Evolutionary conservation across 202 grass and related monocot genomes (phyloP), one percentile per base, ranked within the genome.

Genomic region (Miscanthus sacchariflorus): DNA sequence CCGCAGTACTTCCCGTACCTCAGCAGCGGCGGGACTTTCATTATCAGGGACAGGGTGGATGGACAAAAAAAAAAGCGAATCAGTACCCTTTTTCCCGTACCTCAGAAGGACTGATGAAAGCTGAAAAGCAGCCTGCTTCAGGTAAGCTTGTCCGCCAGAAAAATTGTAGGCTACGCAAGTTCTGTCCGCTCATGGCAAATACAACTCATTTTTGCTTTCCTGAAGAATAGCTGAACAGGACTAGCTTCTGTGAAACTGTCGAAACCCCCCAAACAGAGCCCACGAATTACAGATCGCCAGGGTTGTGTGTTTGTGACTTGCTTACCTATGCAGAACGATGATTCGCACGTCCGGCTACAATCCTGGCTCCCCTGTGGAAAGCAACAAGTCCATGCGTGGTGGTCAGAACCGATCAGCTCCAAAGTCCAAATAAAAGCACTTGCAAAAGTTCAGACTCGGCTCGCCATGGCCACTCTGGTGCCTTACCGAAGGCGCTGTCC

Each of bases 1-100:
- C 97, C 97, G 46, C 97, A 99, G 83, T 99, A 99, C 12, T 96
- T 99, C 5, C 97, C 94, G 82, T 99, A 99, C 81, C 92, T 91
- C 86, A 99, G 64, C 52, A 99, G 75, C 4, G 97, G 97, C 42
- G 97, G 69, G n/a, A 92, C 96, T 98, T 84, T 21, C 28, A 0
- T 72, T 56, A n/a, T 19, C 48, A 18, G 2, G 35, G 77, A 12
- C 11, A 56, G 10, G 61, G 15, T 36, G 33, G 33, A 35, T 33
- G 48, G 77, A 61, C 50, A 72, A 11, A n/a, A 8, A 74, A 81
- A 79, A 79, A 67, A 23, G 30, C 24, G 36, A 18, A 61, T 90
- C 59, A 89, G 84, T 71, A 78, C 18, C 9, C 27, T 28, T 49
- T 58, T 14, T 14, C 50, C 49, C 18, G 52, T 33, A 35, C 33